A percentile compares a stretch with the other conserved stretches of the same genome.
Evolutionary conservation across 2,329 filamentous ascomycete species (phyloP).

Genomic region (Phialemoniopsis sp.): DNA sequence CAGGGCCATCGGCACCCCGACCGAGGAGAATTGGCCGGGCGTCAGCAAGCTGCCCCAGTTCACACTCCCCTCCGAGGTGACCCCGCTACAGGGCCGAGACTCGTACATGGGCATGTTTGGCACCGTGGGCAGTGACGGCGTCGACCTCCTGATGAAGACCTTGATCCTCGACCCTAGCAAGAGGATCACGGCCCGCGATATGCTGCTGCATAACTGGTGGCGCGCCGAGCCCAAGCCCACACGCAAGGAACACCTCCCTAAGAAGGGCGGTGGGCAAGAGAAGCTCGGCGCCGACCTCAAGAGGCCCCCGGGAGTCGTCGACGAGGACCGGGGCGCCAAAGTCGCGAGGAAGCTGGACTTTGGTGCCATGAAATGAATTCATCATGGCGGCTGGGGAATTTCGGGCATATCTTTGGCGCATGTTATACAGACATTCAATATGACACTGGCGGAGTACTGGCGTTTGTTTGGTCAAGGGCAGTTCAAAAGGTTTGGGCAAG

Average conservation of each 20-base stretch:
- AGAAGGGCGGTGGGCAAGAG: constrained; percentile 66
- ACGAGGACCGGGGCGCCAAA: constrained; percentile 58
- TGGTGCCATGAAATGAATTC: constrained; percentile 42
- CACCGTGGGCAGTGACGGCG: constrained; percentile 74
- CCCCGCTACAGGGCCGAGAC: constrained; percentile 60
- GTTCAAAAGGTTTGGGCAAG: no score
- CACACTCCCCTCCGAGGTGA: constrained; percentile 58
- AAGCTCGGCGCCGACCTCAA: constrained; percentile 82
- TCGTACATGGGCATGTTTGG: constrained; percentile 76
- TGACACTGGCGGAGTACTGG: not conserved
- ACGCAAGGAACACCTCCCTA: constrained; percentile 74
- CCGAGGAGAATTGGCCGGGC: constrained; percentile 92
- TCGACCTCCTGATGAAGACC: constrained; percentile 84
- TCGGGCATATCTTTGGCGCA: no score
- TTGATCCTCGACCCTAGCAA: constrained; percentile 82
- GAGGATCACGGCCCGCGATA: constrained; percentile 70
- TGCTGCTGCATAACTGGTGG: constrained; percentile 86
- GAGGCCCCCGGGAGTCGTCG: constrained; percentile 62
- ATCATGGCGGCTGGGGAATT: no score
- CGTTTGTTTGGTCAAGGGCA: no score
- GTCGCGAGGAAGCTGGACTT: constrained; percentile 83
- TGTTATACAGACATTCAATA: not conserved
- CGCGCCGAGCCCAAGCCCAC: constrained; percentile 78
- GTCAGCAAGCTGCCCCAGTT: constrained; percentile 79
- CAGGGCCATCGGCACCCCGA: constrained; percentile 82